Evolutionary conservation across 257 asterid species (phyloP).

Genomic region (Solanum sejunctum): DNA sequence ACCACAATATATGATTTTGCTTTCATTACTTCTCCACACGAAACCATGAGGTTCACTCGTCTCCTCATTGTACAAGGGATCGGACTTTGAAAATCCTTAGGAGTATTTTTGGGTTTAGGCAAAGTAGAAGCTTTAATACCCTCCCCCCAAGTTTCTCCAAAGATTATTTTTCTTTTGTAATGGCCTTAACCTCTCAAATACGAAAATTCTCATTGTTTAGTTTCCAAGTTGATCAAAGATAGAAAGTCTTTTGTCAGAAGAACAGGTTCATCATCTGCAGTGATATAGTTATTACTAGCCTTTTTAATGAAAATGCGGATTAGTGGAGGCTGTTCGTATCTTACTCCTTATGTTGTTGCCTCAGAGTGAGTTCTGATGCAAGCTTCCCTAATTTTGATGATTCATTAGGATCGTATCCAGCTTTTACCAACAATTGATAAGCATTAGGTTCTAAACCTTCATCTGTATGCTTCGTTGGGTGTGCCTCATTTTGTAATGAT

Average conservation of each 20-base stretch:
- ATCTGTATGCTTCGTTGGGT: background rate
- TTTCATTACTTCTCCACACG: too few species aligned
- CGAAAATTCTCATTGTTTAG: background rate
- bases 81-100: too few species aligned
- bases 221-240: background rate
- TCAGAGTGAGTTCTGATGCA: too few species aligned
- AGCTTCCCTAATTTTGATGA: background rate
- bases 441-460: background rate
- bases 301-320: too few species aligned
- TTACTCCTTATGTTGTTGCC: background rate
- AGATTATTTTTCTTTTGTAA: too few species aligned
- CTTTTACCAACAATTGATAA: background rate
- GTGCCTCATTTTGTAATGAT: background rate
- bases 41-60: too few species aligned
- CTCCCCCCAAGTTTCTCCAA: too few species aligned
- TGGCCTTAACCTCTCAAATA: background rate
- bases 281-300: background rate
- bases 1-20: too few species aligned
- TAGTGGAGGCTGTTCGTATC: background rate
- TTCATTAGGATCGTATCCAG: background rate
- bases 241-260: background rate
- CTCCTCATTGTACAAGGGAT: too few species aligned
- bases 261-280: too few species aligned
- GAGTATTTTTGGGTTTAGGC: too few species aligned
- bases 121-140: too few species aligned